Base-by-base conservation (phyloP, 768 basidiomycete species). In the Lentinula edodes region DNA sequence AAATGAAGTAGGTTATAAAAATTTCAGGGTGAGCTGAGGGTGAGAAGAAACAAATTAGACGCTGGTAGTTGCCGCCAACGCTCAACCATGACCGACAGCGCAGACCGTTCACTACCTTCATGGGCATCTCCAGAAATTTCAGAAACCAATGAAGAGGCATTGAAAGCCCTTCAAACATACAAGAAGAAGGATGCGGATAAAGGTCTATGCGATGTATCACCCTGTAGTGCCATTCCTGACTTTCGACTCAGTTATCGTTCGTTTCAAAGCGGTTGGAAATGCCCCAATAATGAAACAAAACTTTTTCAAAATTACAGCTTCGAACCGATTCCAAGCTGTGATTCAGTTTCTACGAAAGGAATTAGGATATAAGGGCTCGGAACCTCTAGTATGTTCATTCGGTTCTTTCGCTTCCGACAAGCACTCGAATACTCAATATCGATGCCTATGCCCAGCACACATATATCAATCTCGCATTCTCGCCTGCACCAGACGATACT, bases 231-330 rank as follows among this genome's bases (percentile, higher is more conserved):
- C 16, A 57, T 12, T 39, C 36, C 45, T 28, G 39, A 38, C 54
- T 48, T 53, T 7, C 42, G 51, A 12, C 20, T 60, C 71, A 98
- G 96, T 98, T 55, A 88, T 98, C 64, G 93, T 99, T 9, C 88
- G 95, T 48, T 99, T 99, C 84, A 95, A 95, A 72, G 95, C 96
- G 2, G 91, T 97, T 9, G 96, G 96, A 51, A 95, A 96, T 67
- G 96, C 95, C 1, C 96, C 96, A 0, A 95, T 99, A 68, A 97
- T 99, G 95, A 95, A 91, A 76, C 93, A 96, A 76, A 98, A 96
- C 77, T 91, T 95, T 67, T 98, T 94, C 85, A 96, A 95, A 80
- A 95, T 98, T 69, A 94, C 95, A 0, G 91, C 95, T 12, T 88
- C 90, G 43, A 95, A 97, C 72, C 83, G 90, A 58, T 99, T 98